A percentile compares a stretch with the other conserved stretches of the same genome.
Conservation (phyloP, 2,329 filamentous ascomycete species). For the Proliferodiscus dingleyae region DNA sequence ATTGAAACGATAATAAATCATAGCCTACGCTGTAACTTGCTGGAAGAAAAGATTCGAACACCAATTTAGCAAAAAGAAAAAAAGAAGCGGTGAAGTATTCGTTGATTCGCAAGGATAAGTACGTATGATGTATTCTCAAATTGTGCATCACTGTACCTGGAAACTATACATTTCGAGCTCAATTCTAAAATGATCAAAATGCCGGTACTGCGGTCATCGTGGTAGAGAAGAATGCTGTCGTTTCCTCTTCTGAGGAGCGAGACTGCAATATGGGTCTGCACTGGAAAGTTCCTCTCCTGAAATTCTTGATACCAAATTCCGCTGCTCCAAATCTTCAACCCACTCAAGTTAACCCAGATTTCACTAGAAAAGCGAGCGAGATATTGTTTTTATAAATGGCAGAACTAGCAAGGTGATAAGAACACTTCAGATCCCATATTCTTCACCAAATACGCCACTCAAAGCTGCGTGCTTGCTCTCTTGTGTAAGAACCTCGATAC, state of each 20-base stretch:
- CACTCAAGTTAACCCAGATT: conserved; percentile 30
- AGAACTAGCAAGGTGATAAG: conserved; percentile 28
- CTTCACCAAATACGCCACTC: conserved; percentile 33
- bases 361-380: conserved; percentile 26
- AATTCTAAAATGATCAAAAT: conserved; percentile 4
- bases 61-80: too few relatives aligned
- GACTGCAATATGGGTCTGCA: conserved; percentile 36
- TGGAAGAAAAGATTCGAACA: too few relatives aligned
- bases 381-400: conserved; percentile 33
- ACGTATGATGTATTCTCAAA: conserved; percentile 34
- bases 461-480: conserved; percentile 34
- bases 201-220: conserved; percentile 20
- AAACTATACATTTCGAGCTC: not conserved
- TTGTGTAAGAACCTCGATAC: conserved; percentile 34
- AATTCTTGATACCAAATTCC: conserved; percentile 29
- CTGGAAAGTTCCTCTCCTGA: conserved; percentile 32
- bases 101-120: too few relatives aligned
- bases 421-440: conserved; percentile 25
- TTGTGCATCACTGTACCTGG: conserved; percentile 22
- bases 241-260: conserved; percentile 22
- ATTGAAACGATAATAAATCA: too few relatives aligned
- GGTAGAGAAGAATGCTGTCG: conserved; percentile 25
- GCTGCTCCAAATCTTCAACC: conserved; percentile 26
- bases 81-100: too few relatives aligned
- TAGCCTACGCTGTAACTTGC: too few relatives aligned